A percentile compares a stretch with the other conserved stretches of the same genome.
Evolutionary conservation across 768 basidiomycete species (phyloP).

Genomic region (Hericium erinaceus): DNA sequence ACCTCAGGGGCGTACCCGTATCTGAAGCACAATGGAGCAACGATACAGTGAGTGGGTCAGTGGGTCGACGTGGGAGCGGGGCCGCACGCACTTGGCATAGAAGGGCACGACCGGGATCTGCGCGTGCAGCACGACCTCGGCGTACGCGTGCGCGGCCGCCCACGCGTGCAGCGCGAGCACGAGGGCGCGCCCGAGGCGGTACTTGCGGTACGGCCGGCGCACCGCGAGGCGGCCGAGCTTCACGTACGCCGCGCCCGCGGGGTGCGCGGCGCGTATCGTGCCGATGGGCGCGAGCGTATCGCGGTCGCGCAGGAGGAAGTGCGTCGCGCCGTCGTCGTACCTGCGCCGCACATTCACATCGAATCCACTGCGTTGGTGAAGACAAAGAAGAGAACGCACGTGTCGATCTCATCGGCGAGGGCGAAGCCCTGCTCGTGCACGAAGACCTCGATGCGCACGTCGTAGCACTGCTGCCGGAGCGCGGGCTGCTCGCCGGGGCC

Average conservation of each 20-base stretch:
- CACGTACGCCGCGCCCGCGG: conserved; percentile 38
- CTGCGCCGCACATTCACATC: conserved; percentile 26
- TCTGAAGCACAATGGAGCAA: conserved; percentile 31
- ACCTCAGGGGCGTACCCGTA: conserved; percentile 64
- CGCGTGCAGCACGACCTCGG: conserved; percentile 45
- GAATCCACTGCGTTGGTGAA: conserved; percentile 2
- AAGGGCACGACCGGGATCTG: conserved; percentile 66
- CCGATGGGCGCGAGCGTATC: conserved; percentile 58
- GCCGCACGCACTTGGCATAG: conserved; percentile 61
- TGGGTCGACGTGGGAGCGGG: conserved; percentile 14
- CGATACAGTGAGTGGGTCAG: conserved; percentile 12
- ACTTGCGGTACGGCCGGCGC: conserved; percentile 52
- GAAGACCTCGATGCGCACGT: conserved; percentile 53
- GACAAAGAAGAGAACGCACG: conserved; percentile 39
- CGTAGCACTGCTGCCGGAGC: conserved; percentile 58
- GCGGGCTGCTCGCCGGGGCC: conserved; percentile 30
- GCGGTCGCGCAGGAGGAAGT: conserved; percentile 62
- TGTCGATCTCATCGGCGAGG: conserved; percentile 66
- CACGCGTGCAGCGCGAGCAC: conserved; percentile 55
- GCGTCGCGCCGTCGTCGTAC: conserved; percentile 52
- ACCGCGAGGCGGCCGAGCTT: conserved; percentile 70
- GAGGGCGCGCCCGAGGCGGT: conserved; percentile 57
- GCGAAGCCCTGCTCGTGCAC: conserved; percentile 62
- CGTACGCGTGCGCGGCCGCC: conserved; percentile 37
- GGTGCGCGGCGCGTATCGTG: conserved; percentile 48